These are phyloP conservation scores for Amanita rimosa DNA, from an alignment of 768 basidiomycete genomes.

Conservation along the genomic window DNA sequence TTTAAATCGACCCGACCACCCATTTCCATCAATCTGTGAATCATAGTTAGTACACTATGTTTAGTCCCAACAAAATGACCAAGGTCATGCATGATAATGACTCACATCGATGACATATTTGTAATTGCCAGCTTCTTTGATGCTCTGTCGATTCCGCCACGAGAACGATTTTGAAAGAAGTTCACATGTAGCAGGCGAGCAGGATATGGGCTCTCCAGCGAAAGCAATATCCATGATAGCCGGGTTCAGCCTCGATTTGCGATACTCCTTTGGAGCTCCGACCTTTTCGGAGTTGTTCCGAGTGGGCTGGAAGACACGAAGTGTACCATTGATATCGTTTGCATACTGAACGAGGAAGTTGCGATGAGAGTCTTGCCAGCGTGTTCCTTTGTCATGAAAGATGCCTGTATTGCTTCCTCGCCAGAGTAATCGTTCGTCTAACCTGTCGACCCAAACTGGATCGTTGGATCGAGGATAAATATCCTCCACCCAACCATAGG, in stretches of 20 bases:
- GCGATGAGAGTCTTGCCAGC: constrained; percentile 43
- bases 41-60: too few relatives aligned
- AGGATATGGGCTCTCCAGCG: constrained; percentile 30
- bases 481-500: constrained; percentile 36
- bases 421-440: constrained; percentile 56
- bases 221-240: constrained; percentile 55
- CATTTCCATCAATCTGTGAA: constrained; percentile 48
- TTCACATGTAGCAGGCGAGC: constrained; percentile 30
- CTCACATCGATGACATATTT: constrained; percentile 49
- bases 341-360: constrained; percentile 31
- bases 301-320: constrained; percentile 25
- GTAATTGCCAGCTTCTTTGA: constrained; percentile 40
- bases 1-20: constrained; percentile 64
- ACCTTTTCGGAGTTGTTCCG: constrained; percentile 16
- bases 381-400: constrained; percentile 21
- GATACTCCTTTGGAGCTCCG: constrained; percentile 20
- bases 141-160: constrained; percentile 32
- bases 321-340: constrained; percentile 29
- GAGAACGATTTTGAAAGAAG: constrained; percentile 34
- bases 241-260: constrained; percentile 33
- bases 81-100: too few relatives aligned
- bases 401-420: constrained; percentile 69
- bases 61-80: too few relatives aligned
- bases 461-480: constrained; percentile 32
- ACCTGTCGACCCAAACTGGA: constrained; percentile 53